Conservation (phyloP, 192 early-diverging fungal species). For the Coemansia sp. region DNA sequence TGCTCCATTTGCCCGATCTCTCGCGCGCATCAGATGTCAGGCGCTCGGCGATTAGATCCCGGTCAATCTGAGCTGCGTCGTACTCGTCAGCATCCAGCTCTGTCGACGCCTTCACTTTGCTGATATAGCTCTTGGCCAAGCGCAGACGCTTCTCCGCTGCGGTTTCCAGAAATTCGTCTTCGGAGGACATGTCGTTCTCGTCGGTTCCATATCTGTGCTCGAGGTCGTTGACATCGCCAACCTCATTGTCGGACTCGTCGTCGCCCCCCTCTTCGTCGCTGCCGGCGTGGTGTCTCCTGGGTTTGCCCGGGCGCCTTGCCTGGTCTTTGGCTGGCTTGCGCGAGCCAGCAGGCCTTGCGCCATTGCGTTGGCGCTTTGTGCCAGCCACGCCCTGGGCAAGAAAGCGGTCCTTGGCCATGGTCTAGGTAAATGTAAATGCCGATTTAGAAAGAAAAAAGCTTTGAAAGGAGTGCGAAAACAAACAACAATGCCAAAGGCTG, state of each 20-base stretch:
- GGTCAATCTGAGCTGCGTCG: slow-evolving; percentile 90
- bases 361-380: slow-evolving; percentile 41
- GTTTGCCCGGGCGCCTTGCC: background rate
- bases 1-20: slow-evolving; percentile 30
- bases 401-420: slow-evolving; percentile 47
- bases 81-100: slow-evolving; percentile 67
- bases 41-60: slow-evolving; percentile 87
- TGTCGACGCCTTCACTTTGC: slow-evolving; percentile 61
- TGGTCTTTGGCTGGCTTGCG: slow-evolving; percentile 13
- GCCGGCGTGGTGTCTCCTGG: background rate
- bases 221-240: slow-evolving; percentile 34
- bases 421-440: background rate
- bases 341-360: slow-evolving; percentile 1
- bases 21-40: slow-evolving; percentile 71
- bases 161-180: slow-evolving; percentile 76
- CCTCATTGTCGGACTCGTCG: slow-evolving; percentile 17
- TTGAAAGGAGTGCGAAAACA: background rate
- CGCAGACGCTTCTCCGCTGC: slow-evolving; percentile 90
- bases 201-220: slow-evolving; percentile 33
- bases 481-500: background rate
- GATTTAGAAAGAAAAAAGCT: background rate
- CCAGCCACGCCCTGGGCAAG: slow-evolving; percentile 37
- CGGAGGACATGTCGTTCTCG: slow-evolving; percentile 39
- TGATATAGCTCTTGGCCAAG: slow-evolving; percentile 90
- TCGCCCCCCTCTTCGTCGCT: background rate